Evolutionary conservation across 2,329 filamentous ascomycete genomes (phyloP), one percentile per base, ranked within the genome.

Genomic region (Fusarium sp.): DNA sequence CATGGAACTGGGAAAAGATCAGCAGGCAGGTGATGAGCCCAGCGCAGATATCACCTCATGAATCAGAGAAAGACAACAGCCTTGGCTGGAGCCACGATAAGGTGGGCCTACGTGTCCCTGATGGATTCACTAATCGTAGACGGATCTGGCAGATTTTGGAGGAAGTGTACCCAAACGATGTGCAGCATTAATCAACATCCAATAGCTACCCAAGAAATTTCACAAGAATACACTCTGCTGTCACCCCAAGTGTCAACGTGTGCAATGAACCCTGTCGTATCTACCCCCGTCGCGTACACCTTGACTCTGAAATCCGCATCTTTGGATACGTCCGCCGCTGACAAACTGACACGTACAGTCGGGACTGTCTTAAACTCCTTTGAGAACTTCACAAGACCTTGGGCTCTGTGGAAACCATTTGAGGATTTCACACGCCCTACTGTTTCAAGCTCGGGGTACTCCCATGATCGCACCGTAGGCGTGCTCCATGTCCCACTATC

Each of bases 101-200:
- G 3, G n/a, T 67, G 20, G 41, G 49, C 2, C 24, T 67, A 4
- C 7, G 15, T 22, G 29, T 56, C 1, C 49, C 62, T 2, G 55
- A 9, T 15, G 56, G 56, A 5, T 48, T 67, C 7, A 32, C 44
- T 0, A 67, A 66, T 15, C 56, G 62, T 10, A 49, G 62, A 13
- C 44, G 56, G 13, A 67, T 67, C 11, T 67, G 62, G 62, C 62
- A 62, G 45, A 67, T 57, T n/a, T n/a, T 67, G 4, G 45, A 67
- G 13, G 62, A 62, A 9, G 62, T 67, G 56, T 27, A 30, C 13
- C 49, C 27, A 0, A 61, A 66, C 15, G 45, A 66, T 12, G 32
- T 61, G 7, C 18, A 43, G 48, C 16, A 45, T 45, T 38, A 4
- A 30, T 30, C 10, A 38, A n/a, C 18, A 38, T n/a, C 34, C 34